Evolutionary conservation across 306 rosid species (phyloP).

Genomic region (Cyamopsis tetragonoloba): DNA sequence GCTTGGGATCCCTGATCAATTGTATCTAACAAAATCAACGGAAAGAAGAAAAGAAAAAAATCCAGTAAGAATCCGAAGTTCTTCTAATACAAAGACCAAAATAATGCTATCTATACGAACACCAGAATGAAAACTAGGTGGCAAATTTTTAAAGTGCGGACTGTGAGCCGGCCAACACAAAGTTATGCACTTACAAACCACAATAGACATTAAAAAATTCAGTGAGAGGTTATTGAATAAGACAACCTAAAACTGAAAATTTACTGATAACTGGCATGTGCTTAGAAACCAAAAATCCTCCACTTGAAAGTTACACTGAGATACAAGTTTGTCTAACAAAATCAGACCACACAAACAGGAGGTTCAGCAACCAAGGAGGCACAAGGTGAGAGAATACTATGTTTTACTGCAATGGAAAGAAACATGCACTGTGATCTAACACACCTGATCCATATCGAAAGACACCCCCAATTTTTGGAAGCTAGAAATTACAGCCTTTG

Average conservation of each 20-base stretch:
- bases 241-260: neutral
- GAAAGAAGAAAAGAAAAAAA: neutral
- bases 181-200: neutral
- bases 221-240: neutral
- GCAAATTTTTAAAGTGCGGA: neutral
- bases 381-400: neutral
- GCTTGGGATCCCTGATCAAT: slow-evolving; percentile 76
- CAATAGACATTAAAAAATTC: neutral
- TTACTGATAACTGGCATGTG: neutral
- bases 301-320: neutral
- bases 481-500: slow-evolving; percentile 88
- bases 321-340: neutral
- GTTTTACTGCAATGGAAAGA: neutral
- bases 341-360: neutral
- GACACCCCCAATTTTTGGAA: slow-evolving; percentile 76
- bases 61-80: neutral
- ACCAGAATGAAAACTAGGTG: neutral
- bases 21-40: slow-evolving; percentile 48
- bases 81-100: neutral
- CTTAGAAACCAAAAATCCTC: neutral
- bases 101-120: neutral
- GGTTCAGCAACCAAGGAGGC: neutral
- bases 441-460: slow-evolving; percentile 70
- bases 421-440: slow-evolving; percentile 19
- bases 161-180: neutral